Percentiles rank a stretch among this genome's conserved stretches.
Conservation (phyloP, 2,329 filamentous ascomycete species). For the Allantophomopsis cytisporea region DNA sequence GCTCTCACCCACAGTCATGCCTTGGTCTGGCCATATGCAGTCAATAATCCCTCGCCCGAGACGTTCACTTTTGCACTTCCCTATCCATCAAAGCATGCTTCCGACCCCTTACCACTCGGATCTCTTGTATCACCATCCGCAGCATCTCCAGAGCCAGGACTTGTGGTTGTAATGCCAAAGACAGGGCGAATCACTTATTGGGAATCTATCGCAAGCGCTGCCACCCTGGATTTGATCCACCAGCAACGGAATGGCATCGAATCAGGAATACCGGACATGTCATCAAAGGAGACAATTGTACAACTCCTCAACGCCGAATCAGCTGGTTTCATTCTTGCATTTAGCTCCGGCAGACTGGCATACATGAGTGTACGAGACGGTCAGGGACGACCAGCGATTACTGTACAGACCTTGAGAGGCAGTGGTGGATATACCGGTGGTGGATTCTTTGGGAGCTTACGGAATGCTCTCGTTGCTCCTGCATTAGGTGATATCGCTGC, state of each 20-base stretch:
- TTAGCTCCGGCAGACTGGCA: constrained; percentile 75
- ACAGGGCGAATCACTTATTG: constrained; percentile 84
- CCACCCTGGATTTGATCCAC: constrained; percentile 70
- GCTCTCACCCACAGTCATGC: constrained; percentile 71
- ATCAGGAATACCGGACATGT: constrained; percentile 57
- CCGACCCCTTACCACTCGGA: constrained; percentile 68
- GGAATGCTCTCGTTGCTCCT: constrained; percentile 57
- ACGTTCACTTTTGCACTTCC: constrained; percentile 73
- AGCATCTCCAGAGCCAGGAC: constrained; percentile 66
- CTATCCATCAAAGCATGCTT: constrained; percentile 49
- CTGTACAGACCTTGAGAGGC: constrained; percentile 61
- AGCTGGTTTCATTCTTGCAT: constrained; percentile 71
- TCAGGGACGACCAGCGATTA: constrained; percentile 73
- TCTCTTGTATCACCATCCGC: constrained; percentile 70
- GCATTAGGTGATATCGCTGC: constrained; percentile 70
- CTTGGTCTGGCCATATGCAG: constrained; percentile 80
- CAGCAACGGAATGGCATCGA: constrained; percentile 74
- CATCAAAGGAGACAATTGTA: constrained; percentile 64
- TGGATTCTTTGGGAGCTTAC: constrained; percentile 71
- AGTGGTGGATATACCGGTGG: constrained; percentile 37
- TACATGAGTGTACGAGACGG: constrained; percentile 78
- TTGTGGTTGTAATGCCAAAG: constrained; percentile 74
- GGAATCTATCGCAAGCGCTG: constrained; percentile 86
- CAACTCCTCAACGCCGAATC: constrained; percentile 72
- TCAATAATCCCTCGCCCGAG: constrained; percentile 54